Conservation (phyloP, 2,329 filamentous ascomycete genomes). For the Fulvia fulva region DNA sequence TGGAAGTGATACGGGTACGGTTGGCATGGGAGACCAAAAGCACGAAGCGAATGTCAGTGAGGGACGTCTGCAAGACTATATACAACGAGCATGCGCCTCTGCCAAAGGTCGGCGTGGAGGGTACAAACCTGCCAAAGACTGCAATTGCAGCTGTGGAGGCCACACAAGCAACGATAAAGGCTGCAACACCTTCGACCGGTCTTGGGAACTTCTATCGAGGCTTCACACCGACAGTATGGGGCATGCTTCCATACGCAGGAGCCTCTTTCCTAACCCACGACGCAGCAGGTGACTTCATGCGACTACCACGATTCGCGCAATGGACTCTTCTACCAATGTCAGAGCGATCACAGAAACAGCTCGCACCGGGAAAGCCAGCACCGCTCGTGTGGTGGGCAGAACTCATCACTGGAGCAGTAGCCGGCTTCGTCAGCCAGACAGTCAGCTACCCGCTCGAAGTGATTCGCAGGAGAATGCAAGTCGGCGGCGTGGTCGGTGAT, state of each 20-base stretch:
- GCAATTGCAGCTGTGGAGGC: slow-evolving; percentile 42
- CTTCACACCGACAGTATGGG: slow-evolving; percentile 82
- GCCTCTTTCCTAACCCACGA: slow-evolving; percentile 96
- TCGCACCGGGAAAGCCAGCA: slow-evolving; percentile 54
- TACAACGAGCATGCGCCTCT: slow-evolving; percentile 66
- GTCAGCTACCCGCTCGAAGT: slow-evolving; percentile 92
- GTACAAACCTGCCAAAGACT: slow-evolving; percentile 19
- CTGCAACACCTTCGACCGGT: slow-evolving; percentile 60
- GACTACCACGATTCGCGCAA: slow-evolving; percentile 60
- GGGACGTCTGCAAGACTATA: slow-evolving; percentile 78
- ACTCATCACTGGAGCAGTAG: slow-evolving; percentile 75
- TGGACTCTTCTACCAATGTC: slow-evolving; percentile 72
- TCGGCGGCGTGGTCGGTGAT: slow-evolving; percentile 89
- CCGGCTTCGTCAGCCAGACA: slow-evolving; percentile 86
- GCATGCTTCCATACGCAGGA: slow-evolving; percentile 96
- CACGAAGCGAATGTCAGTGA: slow-evolving; percentile 64
- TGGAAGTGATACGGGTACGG: slow-evolving; percentile 89
- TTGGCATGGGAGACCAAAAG: slow-evolving; percentile 89
- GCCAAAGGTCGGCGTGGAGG: slow-evolving; percentile 13
- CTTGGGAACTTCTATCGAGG: slow-evolving; percentile 91
- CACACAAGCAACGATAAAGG: slow-evolving; percentile 45
- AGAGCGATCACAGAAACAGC: slow-evolving; percentile 34
- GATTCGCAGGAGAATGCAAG: slow-evolving; percentile 89
- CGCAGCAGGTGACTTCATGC: slow-evolving; percentile 78
- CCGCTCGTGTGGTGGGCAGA: slow-evolving; percentile 83